phyloP scores from a whole-genome alignment of 805 yeast genomes.

The Scheffersomyces coipomensis region DNA sequence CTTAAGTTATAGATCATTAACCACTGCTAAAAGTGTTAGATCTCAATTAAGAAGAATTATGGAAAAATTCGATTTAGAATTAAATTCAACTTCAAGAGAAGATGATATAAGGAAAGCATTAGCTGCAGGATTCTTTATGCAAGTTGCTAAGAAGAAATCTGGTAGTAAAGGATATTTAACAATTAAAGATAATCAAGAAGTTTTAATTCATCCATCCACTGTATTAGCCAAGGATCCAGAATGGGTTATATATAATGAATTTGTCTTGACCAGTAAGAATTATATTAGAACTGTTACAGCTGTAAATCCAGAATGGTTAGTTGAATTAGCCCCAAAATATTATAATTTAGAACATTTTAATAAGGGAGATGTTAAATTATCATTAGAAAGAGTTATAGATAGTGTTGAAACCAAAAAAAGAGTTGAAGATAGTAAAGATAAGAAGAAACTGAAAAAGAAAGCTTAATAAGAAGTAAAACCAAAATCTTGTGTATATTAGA shows the following conservation, averaged over 20 bases:
- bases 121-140: constrained; percentile 96
- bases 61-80: constrained; percentile 75
- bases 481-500: no score
- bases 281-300: constrained; percentile 92
- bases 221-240: constrained; percentile 86
- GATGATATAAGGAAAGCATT: constrained; percentile 82
- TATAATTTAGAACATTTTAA: constrained; percentile 63
- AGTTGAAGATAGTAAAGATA: neutral
- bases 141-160: constrained; percentile 90
- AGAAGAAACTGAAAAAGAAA: neutral
- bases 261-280: constrained; percentile 89
- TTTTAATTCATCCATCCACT: constrained; percentile 89
- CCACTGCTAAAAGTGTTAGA: constrained; percentile 85
- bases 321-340: constrained; percentile 75
- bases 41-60: constrained; percentile 78
- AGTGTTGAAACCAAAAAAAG: constrained; percentile 31
- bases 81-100: constrained; percentile 64
- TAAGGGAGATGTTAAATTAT: constrained; percentile 70
- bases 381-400: constrained; percentile 58
- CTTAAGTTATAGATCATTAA: constrained; percentile 77
- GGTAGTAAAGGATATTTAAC: constrained; percentile 82
- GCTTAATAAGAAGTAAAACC: no score
- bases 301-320: constrained; percentile 88
- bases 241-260: constrained; percentile 94
- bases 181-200: constrained; percentile 95